Evolutionary conservation across 768 basidiomycete species (phyloP).

Genomic region (Rhizopogon vesiculosus): DNA sequence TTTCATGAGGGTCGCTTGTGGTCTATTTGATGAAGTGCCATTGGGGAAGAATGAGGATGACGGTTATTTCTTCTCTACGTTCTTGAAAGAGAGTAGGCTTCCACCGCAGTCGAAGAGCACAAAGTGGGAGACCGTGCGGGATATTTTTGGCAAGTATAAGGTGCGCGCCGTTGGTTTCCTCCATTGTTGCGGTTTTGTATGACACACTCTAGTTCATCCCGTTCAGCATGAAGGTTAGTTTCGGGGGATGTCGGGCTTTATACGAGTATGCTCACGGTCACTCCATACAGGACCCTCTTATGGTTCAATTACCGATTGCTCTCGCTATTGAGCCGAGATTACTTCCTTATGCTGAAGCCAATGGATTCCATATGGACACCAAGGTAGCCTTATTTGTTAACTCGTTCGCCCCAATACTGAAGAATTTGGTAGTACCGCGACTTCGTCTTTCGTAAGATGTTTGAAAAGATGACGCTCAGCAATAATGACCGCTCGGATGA

Average conservation of each 20-base stretch:
- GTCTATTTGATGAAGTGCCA: conserved; percentile 62
- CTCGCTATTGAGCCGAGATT: conserved; percentile 74
- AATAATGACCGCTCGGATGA: conserved; percentile 55
- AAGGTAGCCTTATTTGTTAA: conserved; percentile 41
- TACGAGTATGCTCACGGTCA: conserved; percentile 4
- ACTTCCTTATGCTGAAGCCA: conserved; percentile 63
- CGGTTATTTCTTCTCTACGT: conserved; percentile 56
- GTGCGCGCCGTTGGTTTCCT: conserved; percentile 29
- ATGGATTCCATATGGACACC: conserved; percentile 76
- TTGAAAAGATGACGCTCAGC: conserved; percentile 49
- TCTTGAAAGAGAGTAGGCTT: conserved; percentile 66
- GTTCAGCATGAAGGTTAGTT: conserved; percentile 60
- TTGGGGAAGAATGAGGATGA: conserved; percentile 73
- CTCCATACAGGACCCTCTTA: conserved; percentile 62
- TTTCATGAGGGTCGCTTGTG: conserved; percentile 55
- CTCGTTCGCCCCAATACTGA: background rate
- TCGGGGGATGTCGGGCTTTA: background rate
- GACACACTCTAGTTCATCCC: conserved; percentile 61
- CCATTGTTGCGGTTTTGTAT: conserved; percentile 4
- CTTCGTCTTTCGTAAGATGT: conserved; percentile 86
- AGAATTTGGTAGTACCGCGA: conserved; percentile 57
- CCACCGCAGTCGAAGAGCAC: conserved; percentile 55
- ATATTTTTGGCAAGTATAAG: conserved; percentile 66
- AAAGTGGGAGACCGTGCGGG: conserved; percentile 60
- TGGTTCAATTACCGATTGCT: conserved; percentile 71